phyloP scores from a whole-genome alignment of 2,329 filamentous ascomycete species.

The Leptodontidium sp. region DNA sequence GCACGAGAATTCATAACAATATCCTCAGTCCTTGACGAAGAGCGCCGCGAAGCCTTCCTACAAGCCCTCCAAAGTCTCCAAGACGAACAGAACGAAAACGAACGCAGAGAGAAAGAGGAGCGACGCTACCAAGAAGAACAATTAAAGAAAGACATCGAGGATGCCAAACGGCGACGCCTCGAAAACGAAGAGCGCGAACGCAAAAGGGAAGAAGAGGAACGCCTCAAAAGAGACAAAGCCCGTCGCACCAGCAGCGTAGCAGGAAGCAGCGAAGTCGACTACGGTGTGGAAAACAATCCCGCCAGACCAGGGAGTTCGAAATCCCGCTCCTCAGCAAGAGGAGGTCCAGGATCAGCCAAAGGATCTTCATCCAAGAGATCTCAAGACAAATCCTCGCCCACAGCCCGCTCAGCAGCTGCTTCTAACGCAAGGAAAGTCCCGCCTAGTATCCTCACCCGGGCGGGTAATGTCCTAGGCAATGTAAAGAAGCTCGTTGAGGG shows the following conservation, averaged over 20 bases:
- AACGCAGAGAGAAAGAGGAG: constrained; percentile 67
- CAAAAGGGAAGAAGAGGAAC: constrained; percentile 54
- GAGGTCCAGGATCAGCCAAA: constrained; percentile 43
- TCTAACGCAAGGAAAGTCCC: constrained; percentile 32
- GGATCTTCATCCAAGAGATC: constrained; percentile 45
- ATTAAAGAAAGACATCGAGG: constrained; percentile 63
- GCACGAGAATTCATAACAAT: constrained; percentile 88
- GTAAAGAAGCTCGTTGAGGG: constrained; percentile 60
- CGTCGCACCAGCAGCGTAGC: constrained; percentile 20
- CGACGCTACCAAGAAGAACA: constrained; percentile 64
- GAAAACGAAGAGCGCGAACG: constrained; percentile 67
- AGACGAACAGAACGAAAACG: constrained; percentile 81
- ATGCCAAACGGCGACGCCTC: constrained; percentile 63
- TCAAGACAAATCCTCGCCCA: constrained; percentile 27
- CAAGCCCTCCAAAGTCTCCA: constrained; percentile 84
- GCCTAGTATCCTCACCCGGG: constrained; percentile 47
- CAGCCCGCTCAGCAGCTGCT: constrained; percentile 34
- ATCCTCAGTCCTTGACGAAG: constrained; percentile 89
- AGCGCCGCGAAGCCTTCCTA: constrained; percentile 87
- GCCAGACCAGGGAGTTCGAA: constrained; percentile 34
- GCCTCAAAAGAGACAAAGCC: constrained; percentile 62
- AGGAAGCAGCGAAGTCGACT: constrained; percentile 70
- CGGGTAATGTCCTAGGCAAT: constrained; percentile 61
- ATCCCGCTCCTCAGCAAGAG: constrained; percentile 40
- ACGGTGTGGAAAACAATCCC: constrained; percentile 67